Evolutionary conservation across 352 stramenopile species (phyloP).

Genomic region (Phytophthora cryptogea): DNA sequence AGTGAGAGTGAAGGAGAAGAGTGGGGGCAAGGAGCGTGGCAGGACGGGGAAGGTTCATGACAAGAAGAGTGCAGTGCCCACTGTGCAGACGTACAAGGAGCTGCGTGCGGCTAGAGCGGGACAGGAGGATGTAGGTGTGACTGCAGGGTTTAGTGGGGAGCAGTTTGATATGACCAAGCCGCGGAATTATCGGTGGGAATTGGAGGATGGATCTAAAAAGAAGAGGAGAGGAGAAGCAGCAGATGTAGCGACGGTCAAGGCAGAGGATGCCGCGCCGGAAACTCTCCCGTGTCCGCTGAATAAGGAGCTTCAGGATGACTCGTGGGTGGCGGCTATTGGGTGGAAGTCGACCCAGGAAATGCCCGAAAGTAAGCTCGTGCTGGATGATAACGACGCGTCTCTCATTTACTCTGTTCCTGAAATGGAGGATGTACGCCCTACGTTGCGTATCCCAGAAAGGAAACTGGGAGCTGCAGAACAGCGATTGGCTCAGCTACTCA

Average conservation of each 20-base stretch:
- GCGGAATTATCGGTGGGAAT: slow-evolving; percentile 78
- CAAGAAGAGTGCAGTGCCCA: slow-evolving; percentile 14
- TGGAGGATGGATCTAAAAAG: slow-evolving; percentile 35
- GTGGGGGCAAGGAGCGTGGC: slow-evolving; percentile 1
- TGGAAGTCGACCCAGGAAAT: slow-evolving; percentile 84
- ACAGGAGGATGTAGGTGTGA: slow-evolving; percentile 1
- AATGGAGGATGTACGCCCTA: slow-evolving; percentile 83
- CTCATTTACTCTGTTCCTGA: slow-evolving; percentile 79
- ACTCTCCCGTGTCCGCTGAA: slow-evolving; percentile 60
- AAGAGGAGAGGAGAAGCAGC: slow-evolving; percentile 10
- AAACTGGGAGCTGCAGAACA: slow-evolving; percentile 83
- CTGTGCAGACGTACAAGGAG: slow-evolving; percentile 38
- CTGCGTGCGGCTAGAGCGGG: slow-evolving; percentile 36
- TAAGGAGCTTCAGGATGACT: slow-evolving; percentile 67
- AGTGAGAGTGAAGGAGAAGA: slow-evolving; percentile 14
- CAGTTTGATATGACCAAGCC: slow-evolving; percentile 81
- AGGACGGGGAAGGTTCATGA: slow-evolving; percentile 2
- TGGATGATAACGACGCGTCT: slow-evolving; percentile 83
- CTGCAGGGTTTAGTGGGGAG: slow-evolving; percentile 20
- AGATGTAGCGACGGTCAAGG: neutral
- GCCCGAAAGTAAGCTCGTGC: slow-evolving; percentile 77
- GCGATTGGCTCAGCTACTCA: slow-evolving; percentile 68
- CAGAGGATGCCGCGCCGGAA: slow-evolving; percentile 12
- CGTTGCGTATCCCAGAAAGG: slow-evolving; percentile 79
- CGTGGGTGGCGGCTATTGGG: slow-evolving; percentile 77